Conservation (phyloP, 345 rosid species). For the Arabis alpina region DNA sequence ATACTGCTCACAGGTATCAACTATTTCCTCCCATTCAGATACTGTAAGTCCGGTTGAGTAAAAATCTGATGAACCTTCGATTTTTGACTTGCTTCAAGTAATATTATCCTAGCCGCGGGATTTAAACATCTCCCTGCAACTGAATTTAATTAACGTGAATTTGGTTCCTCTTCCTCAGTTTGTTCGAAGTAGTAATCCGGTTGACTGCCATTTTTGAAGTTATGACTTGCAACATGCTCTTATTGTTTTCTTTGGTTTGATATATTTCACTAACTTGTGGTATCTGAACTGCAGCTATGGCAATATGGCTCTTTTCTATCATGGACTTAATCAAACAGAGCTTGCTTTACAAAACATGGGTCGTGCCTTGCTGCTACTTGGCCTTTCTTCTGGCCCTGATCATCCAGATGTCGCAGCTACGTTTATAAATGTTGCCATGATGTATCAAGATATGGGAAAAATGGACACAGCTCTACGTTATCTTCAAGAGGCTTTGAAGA, state of each 20-base stretch:
- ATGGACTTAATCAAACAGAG: conserved; percentile 92
- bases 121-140: neutral
- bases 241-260: neutral
- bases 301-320: conserved; percentile 99
- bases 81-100: conserved; percentile 4
- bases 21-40: neutral
- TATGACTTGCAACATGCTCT: neutral
- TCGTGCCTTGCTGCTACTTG: conserved; percentile 82
- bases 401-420: conserved; percentile 99
- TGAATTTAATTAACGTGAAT: neutral
- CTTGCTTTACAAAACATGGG: conserved; percentile 98
- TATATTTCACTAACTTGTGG: neutral
- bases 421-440: conserved; percentile 98
- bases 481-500: conserved; percentile 97
- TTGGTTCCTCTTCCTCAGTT: neutral
- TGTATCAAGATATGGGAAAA: conserved; percentile 98
- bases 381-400: conserved; percentile 94
- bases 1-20: conserved; percentile 93
- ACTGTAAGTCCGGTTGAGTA: neutral
- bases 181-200: neutral
- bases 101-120: no score
- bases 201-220: neutral
- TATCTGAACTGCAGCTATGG: conserved; percentile 71
- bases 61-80: neutral
- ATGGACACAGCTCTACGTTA: conserved; percentile 97